Evolutionary conservation across 2,329 filamentous ascomycete species (phyloP).

Genomic region (Alternaria gaisen): DNA sequence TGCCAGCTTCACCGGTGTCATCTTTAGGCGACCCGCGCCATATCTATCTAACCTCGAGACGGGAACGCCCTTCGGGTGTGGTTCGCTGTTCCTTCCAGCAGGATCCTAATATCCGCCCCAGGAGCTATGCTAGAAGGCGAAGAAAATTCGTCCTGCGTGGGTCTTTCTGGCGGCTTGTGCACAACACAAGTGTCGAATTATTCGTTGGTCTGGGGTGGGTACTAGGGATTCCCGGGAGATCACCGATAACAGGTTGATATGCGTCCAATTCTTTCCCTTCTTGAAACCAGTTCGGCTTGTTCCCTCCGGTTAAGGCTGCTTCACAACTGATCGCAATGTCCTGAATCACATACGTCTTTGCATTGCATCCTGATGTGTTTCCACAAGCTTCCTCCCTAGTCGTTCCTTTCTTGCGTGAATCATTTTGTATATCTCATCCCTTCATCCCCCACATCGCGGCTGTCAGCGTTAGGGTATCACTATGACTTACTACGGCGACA

Average conservation of each 20-base stretch:
- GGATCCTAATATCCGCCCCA: slow-evolving; percentile 8
- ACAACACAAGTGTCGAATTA: slow-evolving; percentile 9
- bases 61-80: slow-evolving; percentile 7
- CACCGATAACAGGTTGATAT: slow-evolving; percentile 8
- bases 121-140: slow-evolving; percentile 7
- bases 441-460: neutral
- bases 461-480: neutral
- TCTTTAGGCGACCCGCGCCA: slow-evolving; percentile 12
- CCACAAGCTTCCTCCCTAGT: neutral
- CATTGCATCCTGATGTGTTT: neutral
- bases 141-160: slow-evolving; percentile 11
- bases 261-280: slow-evolving; percentile 8
- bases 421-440: neutral
- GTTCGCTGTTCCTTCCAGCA: slow-evolving; percentile 11
- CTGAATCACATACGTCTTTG: neutral
- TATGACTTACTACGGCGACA: slow-evolving; percentile 17
- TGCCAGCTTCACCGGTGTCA: slow-evolving; percentile 7
- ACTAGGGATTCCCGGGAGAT: slow-evolving; percentile 8
- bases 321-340: neutral
- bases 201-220: slow-evolving; percentile 6
- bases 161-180: slow-evolving; percentile 5
- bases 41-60: slow-evolving; percentile 6
- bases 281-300: neutral
- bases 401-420: neutral
- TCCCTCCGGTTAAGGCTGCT: neutral